phyloP scores from a whole-genome alignment of 2,329 filamentous ascomycete genomes.

The Alternaria brassicicola region DNA sequence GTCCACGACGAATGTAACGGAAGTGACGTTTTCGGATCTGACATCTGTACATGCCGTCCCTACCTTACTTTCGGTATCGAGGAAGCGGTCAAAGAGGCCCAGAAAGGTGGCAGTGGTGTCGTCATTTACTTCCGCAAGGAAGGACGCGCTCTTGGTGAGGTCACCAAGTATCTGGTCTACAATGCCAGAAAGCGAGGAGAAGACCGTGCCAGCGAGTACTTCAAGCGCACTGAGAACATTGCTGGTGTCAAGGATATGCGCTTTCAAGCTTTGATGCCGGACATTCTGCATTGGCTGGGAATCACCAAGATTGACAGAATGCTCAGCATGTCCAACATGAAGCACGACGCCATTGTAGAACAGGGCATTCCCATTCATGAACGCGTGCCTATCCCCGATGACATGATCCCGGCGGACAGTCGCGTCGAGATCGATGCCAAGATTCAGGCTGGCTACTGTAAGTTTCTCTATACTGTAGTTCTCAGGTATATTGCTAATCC shows the following conservation, averaged over 20 bases:
- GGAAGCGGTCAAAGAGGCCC: slow-evolving; percentile 95
- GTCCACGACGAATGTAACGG: slow-evolving; percentile 93
- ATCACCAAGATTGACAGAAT: slow-evolving; percentile 99
- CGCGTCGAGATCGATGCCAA: slow-evolving; percentile 99
- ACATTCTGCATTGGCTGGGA: slow-evolving; percentile 96
- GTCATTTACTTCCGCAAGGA: slow-evolving; percentile 99
- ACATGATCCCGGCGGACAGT: slow-evolving; percentile 92
- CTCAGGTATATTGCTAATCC: slow-evolving; percentile 24
- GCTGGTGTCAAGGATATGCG: slow-evolving; percentile 96
- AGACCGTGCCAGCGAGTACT: slow-evolving; percentile 87
- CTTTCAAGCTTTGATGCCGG: slow-evolving; percentile 97
- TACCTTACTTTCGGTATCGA: slow-evolving; percentile 97
- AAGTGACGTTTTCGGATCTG: slow-evolving; percentile 95
- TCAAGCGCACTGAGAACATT: slow-evolving; percentile 97
- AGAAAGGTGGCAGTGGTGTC: slow-evolving; percentile 89
- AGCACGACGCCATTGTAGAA: slow-evolving; percentile 85
- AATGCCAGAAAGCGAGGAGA: slow-evolving; percentile 78
- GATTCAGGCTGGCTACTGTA: slow-evolving; percentile 87
- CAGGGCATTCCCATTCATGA: slow-evolving; percentile 89
- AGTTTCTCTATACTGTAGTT: slow-evolving; percentile 40
- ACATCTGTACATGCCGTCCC: slow-evolving; percentile 95
- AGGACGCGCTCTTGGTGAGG: slow-evolving; percentile 90
- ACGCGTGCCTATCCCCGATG: slow-evolving; percentile 88
- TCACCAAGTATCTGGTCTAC: slow-evolving; percentile 86
- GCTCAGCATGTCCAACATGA: slow-evolving; percentile 99